Conservation (phyloP, 306 rosid genomes). For the Prunus armeniaca region DNA sequence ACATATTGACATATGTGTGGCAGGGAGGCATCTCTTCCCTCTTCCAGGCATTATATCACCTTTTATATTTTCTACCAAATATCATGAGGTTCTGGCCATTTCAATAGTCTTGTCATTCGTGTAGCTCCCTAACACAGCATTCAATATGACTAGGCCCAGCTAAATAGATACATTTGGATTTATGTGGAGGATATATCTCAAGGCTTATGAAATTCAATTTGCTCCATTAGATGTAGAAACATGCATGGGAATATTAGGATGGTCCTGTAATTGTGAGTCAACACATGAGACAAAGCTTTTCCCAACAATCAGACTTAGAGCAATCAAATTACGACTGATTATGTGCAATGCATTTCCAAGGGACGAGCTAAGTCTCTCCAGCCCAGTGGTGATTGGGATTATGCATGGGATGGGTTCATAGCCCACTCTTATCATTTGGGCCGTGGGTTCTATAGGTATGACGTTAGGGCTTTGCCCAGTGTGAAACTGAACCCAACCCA, state of each 20-base stretch:
- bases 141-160: background rate
- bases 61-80: conserved; percentile 3
- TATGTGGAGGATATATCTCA: background rate
- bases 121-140: background rate
- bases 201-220: too few species aligned
- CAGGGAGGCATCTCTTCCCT: too few species aligned
- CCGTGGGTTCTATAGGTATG: background rate
- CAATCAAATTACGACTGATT: too few species aligned
- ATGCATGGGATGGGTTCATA: background rate
- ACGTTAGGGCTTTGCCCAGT: background rate
- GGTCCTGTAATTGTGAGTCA: background rate
- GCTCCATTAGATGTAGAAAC: background rate
- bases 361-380: too few species aligned
- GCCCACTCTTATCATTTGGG: background rate
- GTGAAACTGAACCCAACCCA: too few species aligned
- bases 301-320: background rate
- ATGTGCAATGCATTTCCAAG: too few species aligned
- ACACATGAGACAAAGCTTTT: background rate
- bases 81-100: background rate
- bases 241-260: background rate
- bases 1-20: too few species aligned
- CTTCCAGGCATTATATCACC: background rate
- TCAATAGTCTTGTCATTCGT: conserved; percentile 9
- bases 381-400: too few species aligned
- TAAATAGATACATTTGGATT: background rate